A percentile compares a stretch with the other conserved stretches of the same genome.
These are phyloP conservation scores for Suillus cothurnatus DNA, from an alignment of 768 basidiomycete genomes.

Conservation along the genomic window DNA sequence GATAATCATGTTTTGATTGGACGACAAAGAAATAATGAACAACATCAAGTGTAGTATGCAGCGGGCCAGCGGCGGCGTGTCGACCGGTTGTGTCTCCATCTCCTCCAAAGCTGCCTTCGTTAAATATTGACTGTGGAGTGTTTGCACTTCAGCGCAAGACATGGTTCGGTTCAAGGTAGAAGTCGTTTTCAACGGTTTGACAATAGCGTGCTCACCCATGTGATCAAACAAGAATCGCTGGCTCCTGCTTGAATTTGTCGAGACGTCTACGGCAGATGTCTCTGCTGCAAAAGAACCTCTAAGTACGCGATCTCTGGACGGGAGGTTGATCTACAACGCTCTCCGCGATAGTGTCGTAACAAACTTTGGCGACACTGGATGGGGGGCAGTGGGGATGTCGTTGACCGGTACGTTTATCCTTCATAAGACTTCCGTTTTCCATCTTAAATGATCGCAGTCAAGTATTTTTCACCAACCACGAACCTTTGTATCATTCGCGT, in stretches of 20 bases:
- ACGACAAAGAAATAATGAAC: no score
- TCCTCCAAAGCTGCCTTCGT: background rate
- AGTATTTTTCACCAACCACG: constrained; percentile 85
- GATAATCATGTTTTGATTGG: no score
- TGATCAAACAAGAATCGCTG: constrained; percentile 68
- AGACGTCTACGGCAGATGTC: constrained; percentile 25
- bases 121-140: background rate
- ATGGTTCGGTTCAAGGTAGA: constrained; percentile 7
- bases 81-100: no score
- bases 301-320: constrained; percentile 41
- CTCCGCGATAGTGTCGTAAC: constrained; percentile 61
- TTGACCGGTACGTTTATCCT: constrained; percentile 56
- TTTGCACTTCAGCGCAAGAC: background rate
- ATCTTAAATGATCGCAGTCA: constrained; percentile 50
- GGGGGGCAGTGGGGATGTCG: constrained; percentile 77
- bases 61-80: no score
- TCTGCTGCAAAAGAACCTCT: constrained; percentile 12
- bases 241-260: constrained; percentile 79
- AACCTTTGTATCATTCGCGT: constrained; percentile 86
- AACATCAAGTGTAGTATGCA: no score
- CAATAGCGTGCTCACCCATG: background rate
- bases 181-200: background rate
- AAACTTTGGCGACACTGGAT: constrained; percentile 81
- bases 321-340: constrained; percentile 69
- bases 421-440: background rate